Evolutionary conservation across 805 yeast species (phyloP), one percentile per base, ranked within the genome.

Genomic region (Cyberlindnera japonica): DNA sequence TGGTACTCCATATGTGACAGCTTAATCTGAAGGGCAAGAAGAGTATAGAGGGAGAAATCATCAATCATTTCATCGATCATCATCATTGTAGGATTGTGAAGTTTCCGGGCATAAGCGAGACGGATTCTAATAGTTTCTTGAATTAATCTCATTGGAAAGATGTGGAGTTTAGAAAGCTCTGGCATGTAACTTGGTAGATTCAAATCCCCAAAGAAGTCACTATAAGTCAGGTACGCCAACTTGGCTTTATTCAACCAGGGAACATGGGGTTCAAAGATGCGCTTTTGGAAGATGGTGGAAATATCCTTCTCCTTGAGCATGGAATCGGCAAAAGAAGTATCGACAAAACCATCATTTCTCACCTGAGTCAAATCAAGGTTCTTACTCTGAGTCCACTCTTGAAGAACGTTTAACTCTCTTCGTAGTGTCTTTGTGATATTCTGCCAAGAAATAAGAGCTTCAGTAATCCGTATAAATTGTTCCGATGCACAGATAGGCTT

Each of bases 1-100:
- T 77, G 71, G 51, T 79, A 82, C 35, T 75, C 81, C 20, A 71
- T 63, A 34, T 83, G 74, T 0, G 87, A 78, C 42, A 75, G 77
- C 57, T 88, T 81, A 37, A 89, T 76, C 48, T 79, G 83, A 14
- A 87, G 70, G 0, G 95, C 90, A 24, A 89, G 67, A 35, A 76
- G 73, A 41, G 91, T 75, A 57, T 87, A 88, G 2, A 81, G 73
- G 50, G 81, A 81, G 58, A 91, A 83, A 58, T 88, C 95, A 33
- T 79, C 89, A 45, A 91, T 75, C 74, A 88, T 83, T 63, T 91
- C 96, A 61, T 93, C 99, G 51, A 93, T 86, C 81, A 88, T 86
- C 89, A 88, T 84, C 79, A 90, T 77, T 0, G 97, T 89, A 2
- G 96, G 96, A 53, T 83, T 84, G 38, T 74, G 77, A 35, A 91